phyloP scores from a whole-genome alignment of 306 rosid genomes.

The Parietaria judaica region DNA sequence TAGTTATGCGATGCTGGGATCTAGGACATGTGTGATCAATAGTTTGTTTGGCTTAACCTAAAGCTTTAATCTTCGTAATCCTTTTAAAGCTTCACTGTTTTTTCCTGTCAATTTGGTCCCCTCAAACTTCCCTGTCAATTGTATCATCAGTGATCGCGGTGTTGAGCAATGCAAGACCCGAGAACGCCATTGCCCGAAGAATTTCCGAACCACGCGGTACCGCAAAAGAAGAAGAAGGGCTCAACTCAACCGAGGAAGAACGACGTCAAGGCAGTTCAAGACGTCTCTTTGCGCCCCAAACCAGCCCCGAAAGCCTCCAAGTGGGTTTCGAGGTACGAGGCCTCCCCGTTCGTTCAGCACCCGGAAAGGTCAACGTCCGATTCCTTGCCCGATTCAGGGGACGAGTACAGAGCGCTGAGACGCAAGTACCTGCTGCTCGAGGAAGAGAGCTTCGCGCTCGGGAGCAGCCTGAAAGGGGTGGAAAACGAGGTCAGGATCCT shows the following conservation, averaged over 20 bases:
- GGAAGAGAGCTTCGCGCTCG: slow-evolving; percentile 69
- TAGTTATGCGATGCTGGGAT: too few species aligned
- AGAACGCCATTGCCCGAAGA: slow-evolving; percentile 57
- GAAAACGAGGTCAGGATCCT: slow-evolving; percentile 73
- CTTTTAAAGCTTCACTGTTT: too few species aligned
- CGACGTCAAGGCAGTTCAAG: slow-evolving; percentile 29
- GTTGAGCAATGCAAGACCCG: slow-evolving; percentile 21
- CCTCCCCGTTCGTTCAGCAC: slow-evolving; percentile 45
- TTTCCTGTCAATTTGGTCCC: too few species aligned
- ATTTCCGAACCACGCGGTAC: slow-evolving; percentile 30
- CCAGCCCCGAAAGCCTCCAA: slow-evolving; percentile 49
- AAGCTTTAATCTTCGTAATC: too few species aligned
- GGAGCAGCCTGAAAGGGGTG: slow-evolving; percentile 50
- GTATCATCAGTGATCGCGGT: background rate
- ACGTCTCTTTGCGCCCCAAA: slow-evolving; percentile 31
- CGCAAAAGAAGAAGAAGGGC: slow-evolving; percentile 52
- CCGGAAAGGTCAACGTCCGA: slow-evolving; percentile 78
- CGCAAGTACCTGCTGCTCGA: slow-evolving; percentile 67
- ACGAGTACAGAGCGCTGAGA: slow-evolving; percentile 66
- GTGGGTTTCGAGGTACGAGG: slow-evolving; percentile 42
- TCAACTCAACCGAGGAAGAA: slow-evolving; percentile 33
- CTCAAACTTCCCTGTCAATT: too few species aligned
- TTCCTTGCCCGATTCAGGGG: slow-evolving; percentile 71
- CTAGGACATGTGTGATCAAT: too few species aligned
- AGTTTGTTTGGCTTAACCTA: too few species aligned